A percentile compares a stretch with the other conserved stretches of the same genome.
phyloP scores from a whole-genome alignment of 1,284 basidiomycete genomes.

The Irpex sp. region DNA sequence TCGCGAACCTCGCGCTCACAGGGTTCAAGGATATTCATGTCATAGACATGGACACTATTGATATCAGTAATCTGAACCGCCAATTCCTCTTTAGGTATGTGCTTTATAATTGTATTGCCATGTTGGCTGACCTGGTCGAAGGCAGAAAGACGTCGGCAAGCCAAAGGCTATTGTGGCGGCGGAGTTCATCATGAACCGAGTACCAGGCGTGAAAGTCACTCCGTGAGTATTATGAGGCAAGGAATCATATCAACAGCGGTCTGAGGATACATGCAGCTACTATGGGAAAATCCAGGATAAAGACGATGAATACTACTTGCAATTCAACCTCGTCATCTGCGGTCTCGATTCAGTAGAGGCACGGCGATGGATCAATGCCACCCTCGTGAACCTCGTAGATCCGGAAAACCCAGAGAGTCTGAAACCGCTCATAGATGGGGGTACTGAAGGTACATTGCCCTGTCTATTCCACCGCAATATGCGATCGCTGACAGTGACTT shows the following conservation, averaged over 20 bases:
- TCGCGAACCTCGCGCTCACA: constrained; percentile 88
- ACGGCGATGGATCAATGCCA: constrained; percentile 98
- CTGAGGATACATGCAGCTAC: constrained; percentile 51
- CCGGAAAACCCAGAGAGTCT: constrained; percentile 87
- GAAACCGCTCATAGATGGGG: constrained; percentile 98
- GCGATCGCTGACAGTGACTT: constrained; percentile 10
- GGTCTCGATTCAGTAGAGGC: constrained; percentile 98
- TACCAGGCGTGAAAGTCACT: constrained; percentile 91
- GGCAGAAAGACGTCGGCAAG: constrained; percentile 88
- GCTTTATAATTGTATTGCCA: not conserved
- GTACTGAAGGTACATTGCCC: constrained; percentile 81
- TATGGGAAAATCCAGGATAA: constrained; percentile 99
- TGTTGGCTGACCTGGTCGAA: constrained; percentile 28
- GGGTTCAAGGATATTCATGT: constrained; percentile 99
- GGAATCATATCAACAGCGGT: not conserved
- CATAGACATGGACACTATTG: constrained; percentile 99
- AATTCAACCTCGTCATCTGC: constrained; percentile 96
- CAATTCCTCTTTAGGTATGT: constrained; percentile 94
- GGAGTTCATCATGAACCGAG: constrained; percentile 92
- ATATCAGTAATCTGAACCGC: constrained; percentile 97
- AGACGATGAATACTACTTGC: constrained; percentile 92
- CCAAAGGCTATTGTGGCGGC: constrained; percentile 94
- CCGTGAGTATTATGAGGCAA: constrained; percentile 56
- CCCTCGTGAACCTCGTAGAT: constrained; percentile 92
- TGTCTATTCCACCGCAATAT: not conserved